Evolutionary conservation across 2,329 filamentous ascomycete species (phyloP).

Genomic region (Aspergillus luchuensis): DNA sequence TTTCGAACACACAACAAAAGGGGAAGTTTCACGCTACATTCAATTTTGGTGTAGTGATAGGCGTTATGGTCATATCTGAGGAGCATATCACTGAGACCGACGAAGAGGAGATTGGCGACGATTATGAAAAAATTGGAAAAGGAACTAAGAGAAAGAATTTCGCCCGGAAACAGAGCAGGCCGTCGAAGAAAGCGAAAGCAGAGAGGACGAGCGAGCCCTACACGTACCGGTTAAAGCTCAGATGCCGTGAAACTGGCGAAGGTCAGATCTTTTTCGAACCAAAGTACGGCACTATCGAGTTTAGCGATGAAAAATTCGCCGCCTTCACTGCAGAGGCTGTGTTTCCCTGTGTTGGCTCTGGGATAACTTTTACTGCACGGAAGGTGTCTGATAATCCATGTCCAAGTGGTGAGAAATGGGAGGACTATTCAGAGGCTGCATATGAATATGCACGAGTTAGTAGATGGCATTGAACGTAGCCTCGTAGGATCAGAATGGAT

Average conservation of each 20-base stretch:
- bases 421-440: conserved; percentile 14
- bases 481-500: too few species aligned
- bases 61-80: conserved; percentile 6
- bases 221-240: conserved; percentile 7
- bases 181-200: conserved; percentile 1
- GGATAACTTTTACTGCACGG: conserved; percentile 4
- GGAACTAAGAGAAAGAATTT: conserved; percentile 5
- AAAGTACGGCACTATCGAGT: conserved; percentile 16
- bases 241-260: conserved; percentile 15
- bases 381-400: conserved; percentile 14
- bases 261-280: conserved; percentile 7
- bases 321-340: conserved; percentile 9
- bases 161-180: neutral
- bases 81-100: neutral
- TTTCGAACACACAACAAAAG: neutral
- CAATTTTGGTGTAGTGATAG: conserved; percentile 10
- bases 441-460: conserved; percentile 11
- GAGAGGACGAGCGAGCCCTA: neutral
- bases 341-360: neutral
- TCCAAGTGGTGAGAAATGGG: conserved; percentile 10
- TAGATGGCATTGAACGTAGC: conserved; percentile 9
- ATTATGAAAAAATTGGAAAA: neutral
- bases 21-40: conserved; percentile 4
- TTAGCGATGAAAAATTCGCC: conserved; percentile 14
- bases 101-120: neutral